Conservation (phyloP, 108 stramenopile species). For the Skeletonema grethae region DNA sequence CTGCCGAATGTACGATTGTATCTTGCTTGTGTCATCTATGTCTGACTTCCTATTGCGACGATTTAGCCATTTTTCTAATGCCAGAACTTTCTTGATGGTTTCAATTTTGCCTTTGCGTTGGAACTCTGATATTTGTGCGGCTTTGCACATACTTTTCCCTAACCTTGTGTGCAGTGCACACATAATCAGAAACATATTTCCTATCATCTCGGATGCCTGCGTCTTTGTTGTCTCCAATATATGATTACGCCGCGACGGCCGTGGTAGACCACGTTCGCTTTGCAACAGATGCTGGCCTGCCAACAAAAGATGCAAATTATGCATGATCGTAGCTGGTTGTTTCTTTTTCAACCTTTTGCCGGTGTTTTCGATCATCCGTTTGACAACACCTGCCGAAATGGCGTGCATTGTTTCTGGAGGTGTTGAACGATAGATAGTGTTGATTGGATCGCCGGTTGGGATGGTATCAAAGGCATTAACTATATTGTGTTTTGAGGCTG, state of each 20-base stretch:
- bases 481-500: not conserved
- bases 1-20: not conserved
- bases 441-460: not conserved
- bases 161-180: not conserved
- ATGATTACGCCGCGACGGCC: not conserved
- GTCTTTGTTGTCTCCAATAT: not conserved
- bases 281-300: not conserved
- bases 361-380: not conserved
- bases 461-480: not conserved
- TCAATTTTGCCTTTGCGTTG: too few species aligned
- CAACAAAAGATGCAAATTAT: not conserved
- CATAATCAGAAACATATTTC: not conserved
- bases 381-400: not conserved
- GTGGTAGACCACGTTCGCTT: not conserved
- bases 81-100: too few species aligned
- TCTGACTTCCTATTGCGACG: too few species aligned
- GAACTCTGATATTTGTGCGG: too few species aligned
- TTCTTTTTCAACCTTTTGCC: too few species aligned
- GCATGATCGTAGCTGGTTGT: too few species aligned
- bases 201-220: not conserved
- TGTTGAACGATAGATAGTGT: not conserved
- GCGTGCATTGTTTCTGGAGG: conserved; percentile 2
- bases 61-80: too few species aligned
- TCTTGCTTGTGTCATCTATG: not conserved
- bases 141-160: too few species aligned